Percentiles rank a stretch among this genome's conserved stretches.
These are phyloP conservation scores for Neonectria punicea DNA, from an alignment of 2,329 filamentous ascomycete species.

Conservation along the genomic window DNA sequence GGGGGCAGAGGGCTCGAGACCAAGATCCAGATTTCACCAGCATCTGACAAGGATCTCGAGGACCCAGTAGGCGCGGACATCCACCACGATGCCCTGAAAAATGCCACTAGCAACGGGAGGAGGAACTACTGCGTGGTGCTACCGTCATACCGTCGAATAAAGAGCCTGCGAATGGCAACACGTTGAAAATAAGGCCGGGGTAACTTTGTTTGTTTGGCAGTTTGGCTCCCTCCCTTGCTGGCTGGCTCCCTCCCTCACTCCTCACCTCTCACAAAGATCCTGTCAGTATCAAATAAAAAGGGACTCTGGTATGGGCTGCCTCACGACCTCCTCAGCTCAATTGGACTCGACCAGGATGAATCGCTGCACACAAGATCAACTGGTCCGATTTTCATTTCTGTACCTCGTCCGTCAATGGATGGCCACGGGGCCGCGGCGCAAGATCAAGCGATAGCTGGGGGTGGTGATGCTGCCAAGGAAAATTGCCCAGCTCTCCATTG, in stretches of 20 bases:
- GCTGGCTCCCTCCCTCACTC: slow-evolving; percentile 2
- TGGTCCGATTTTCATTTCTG: neutral
- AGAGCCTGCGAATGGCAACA: slow-evolving; percentile 7
- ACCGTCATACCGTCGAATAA: neutral
- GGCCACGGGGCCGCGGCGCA: slow-evolving; percentile 15
- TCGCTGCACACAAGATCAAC: neutral
- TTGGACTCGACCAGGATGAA: neutral
- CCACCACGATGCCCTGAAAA: slow-evolving; percentile 9
- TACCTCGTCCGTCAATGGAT: neutral
- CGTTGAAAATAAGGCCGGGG: neutral
- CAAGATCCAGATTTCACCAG: slow-evolving; percentile 21
- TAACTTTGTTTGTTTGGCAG: neutral
- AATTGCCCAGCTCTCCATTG: slow-evolving; percentile 13
- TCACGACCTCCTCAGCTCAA: neutral
- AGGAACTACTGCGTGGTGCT: neutral
- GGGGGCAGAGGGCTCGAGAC: slow-evolving; percentile 9
- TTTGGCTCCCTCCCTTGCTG: slow-evolving; percentile 4
- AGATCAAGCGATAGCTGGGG: slow-evolving; percentile 5
- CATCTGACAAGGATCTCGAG: slow-evolving; percentile 20
- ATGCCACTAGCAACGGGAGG: slow-evolving; percentile 19
- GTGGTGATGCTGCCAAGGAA: slow-evolving; percentile 16
- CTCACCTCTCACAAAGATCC: neutral
- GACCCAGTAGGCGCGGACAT: slow-evolving; percentile 1
- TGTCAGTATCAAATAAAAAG: neutral
- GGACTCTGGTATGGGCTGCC: neutral